phyloP scores from a whole-genome alignment of 1,139 yeast genomes.

The Meyerozyma guilliermondii region DNA sequence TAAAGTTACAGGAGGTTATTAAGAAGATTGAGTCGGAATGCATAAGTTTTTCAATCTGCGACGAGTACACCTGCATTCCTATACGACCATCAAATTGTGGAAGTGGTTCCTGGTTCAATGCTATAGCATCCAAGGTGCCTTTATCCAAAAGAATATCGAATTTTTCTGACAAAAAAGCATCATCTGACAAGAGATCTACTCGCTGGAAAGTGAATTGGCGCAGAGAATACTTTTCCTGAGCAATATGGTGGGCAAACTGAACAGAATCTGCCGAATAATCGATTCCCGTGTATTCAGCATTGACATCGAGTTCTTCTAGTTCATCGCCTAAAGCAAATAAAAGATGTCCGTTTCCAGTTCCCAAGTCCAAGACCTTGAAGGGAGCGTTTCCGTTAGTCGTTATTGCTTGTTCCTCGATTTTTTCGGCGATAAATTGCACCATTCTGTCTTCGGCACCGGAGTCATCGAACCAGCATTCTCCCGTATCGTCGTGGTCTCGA shows the following conservation, averaged over 20 bases:
- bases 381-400: conserved; percentile 23
- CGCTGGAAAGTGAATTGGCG: conserved; percentile 34
- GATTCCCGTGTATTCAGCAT: conserved; percentile 53
- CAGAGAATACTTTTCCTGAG: conserved; percentile 30
- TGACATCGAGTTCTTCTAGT: conserved; percentile 30
- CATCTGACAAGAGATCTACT: conserved; percentile 40
- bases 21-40: conserved; percentile 55
- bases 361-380: conserved; percentile 68
- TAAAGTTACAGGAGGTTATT: conserved; percentile 94
- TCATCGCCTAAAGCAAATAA: conserved; percentile 65
- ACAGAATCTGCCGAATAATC: conserved; percentile 84
- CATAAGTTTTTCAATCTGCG: conserved; percentile 53
- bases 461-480: conserved; percentile 96
- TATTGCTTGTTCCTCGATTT: conserved; percentile 23
- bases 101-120: conserved; percentile 60
- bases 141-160: conserved; percentile 83
- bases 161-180: conserved; percentile 9
- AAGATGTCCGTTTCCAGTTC: conserved; percentile 95
- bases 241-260: conserved; percentile 61
- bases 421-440: conserved; percentile 52
- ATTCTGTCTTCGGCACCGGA: conserved; percentile 84
- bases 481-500: conserved; percentile 75
- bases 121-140: conserved; percentile 96
- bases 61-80: conserved; percentile 62
- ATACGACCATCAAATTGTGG: conserved; percentile 34